phyloP scores from a whole-genome alignment of 345 rosid genomes.

The Eucalyptus sp. region DNA sequence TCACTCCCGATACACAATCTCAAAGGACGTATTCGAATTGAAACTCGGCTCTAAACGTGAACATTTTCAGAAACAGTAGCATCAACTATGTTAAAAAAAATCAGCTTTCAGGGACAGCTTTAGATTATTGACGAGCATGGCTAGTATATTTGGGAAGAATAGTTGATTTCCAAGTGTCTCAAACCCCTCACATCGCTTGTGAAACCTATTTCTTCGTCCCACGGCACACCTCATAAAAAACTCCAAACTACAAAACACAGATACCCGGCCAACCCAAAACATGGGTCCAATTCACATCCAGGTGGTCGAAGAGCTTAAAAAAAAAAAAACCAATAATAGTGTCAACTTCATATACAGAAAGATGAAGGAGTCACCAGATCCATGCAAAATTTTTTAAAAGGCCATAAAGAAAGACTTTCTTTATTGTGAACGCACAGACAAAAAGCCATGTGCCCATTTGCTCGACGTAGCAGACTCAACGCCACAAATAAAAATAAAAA shows the following conservation, averaged over 20 bases:
- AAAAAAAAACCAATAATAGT: background rate
- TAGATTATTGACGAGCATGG: background rate
- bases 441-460: background rate
- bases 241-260: background rate
- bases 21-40: background rate
- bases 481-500: background rate
- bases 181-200: background rate
- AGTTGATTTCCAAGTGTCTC: background rate
- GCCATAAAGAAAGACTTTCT: background rate
- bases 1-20: background rate
- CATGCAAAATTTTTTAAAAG: background rate
- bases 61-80: background rate
- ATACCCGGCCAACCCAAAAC: background rate
- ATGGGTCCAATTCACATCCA: background rate
- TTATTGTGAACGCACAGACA: background rate
- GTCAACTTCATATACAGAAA: background rate
- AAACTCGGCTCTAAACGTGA: background rate
- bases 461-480: background rate
- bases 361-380: background rate
- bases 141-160: background rate
- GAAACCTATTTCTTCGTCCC: background rate
- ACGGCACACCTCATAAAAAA: background rate
- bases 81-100: background rate
- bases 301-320: background rate
- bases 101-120: background rate